Evolutionary conservation across 2,329 filamentous ascomycete species (phyloP).

Genomic region (Paraphaeosphaeria minitans): DNA sequence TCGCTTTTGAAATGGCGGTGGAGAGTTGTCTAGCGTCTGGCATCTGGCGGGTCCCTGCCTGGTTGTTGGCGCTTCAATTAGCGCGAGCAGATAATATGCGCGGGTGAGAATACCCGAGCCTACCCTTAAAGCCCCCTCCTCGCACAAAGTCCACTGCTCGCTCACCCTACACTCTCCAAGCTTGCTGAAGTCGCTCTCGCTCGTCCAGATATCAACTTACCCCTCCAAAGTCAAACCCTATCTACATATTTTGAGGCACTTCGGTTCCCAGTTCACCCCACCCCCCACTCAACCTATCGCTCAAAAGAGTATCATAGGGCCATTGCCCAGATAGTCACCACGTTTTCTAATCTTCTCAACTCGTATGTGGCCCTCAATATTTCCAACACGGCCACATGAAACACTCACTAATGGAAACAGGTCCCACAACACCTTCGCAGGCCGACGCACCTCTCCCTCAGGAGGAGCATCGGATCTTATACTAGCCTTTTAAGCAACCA

Average conservation of each 20-base stretch:
- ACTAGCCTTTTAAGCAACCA: constrained; percentile 50
- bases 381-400: background rate
- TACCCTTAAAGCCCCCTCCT: constrained; percentile 2
- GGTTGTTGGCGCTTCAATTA: constrained; percentile 2
- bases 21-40: constrained; percentile 2
- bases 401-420: constrained; percentile 53
- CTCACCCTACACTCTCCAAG: background rate
- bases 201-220: background rate
- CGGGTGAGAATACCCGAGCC: constrained; percentile 8
- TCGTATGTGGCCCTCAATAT: constrained; percentile 67
- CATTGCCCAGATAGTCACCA: constrained; percentile 72
- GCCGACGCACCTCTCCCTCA: constrained; percentile 88
- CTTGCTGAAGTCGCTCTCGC: background rate
- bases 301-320: constrained; percentile 38
- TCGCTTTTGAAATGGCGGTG: constrained; percentile 5
- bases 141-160: background rate
- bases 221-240: background rate
- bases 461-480: constrained; percentile 72
- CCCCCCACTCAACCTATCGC: constrained; percentile 18
- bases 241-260: background rate
- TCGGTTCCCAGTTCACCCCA: constrained; percentile 14
- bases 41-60: constrained; percentile 2
- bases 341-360: constrained; percentile 98
- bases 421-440: constrained; percentile 94
- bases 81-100: constrained; percentile 2